A percentile compares a stretch with the other conserved stretches of the same genome.
Conservation (phyloP, 1,139 yeast genomes). For the Pichia sp. region DNA sequence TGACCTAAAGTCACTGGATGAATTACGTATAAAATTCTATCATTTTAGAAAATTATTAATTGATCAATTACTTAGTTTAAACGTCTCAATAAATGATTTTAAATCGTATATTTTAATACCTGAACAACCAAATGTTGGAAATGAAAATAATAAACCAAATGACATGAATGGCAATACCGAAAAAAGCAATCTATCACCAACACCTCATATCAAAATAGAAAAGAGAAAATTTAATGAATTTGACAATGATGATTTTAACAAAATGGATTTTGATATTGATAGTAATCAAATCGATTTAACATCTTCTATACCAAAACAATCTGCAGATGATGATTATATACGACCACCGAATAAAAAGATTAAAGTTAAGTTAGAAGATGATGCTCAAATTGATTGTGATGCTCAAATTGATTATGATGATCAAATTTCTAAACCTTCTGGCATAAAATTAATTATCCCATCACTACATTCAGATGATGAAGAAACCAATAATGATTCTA, state of each 20-base stretch:
- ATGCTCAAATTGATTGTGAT: conserved; percentile 6
- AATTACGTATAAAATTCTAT: background rate
- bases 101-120: background rate
- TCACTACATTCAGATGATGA: background rate
- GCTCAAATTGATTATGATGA: conserved; percentile 11
- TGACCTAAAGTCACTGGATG: background rate
- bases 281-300: background rate
- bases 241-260: background rate
- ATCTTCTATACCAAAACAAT: background rate
- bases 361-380: conserved; percentile 12
- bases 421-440: conserved; percentile 4
- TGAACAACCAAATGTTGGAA: background rate
- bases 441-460: background rate
- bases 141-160: background rate
- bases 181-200: background rate
- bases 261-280: background rate
- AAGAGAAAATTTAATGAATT: background rate
- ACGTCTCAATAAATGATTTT: background rate
- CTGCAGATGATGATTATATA: conserved; percentile 14
- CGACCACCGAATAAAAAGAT: conserved; percentile 14
- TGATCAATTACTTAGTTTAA: background rate
- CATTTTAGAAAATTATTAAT: background rate
- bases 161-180: background rate
- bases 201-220: background rate
- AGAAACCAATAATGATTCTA: background rate